Conservation (phyloP, 192 early-diverging fungal species). For the Thamnidium elegans region DNA sequence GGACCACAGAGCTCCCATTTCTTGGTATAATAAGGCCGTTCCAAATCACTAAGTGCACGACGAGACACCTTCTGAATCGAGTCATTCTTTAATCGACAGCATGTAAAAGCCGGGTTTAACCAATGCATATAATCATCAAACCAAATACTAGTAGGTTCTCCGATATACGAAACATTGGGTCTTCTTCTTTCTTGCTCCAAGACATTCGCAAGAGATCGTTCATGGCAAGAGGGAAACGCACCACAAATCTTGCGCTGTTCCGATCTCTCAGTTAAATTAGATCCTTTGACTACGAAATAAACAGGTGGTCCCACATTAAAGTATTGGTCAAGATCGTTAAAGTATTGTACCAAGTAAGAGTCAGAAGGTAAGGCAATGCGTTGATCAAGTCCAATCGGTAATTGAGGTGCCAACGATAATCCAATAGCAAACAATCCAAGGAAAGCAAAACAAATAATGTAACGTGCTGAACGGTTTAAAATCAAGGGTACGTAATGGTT, state of each 20-base stretch:
- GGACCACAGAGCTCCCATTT: slow-evolving; percentile 43
- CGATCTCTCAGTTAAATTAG: slow-evolving; percentile 42
- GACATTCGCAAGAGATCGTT: slow-evolving; percentile 52
- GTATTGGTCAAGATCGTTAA: slow-evolving; percentile 57
- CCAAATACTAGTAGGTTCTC: slow-evolving; percentile 60
- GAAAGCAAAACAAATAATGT: slow-evolving; percentile 45
- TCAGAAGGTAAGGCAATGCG: slow-evolving; percentile 58
- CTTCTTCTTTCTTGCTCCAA: slow-evolving; percentile 66
- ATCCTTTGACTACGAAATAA: slow-evolving; percentile 57
- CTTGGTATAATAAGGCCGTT: slow-evolving; percentile 11
- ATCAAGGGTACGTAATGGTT: slow-evolving; percentile 57
- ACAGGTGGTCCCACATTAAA: slow-evolving; percentile 64
- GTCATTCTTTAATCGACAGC: slow-evolving; percentile 51
- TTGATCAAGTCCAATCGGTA: slow-evolving; percentile 63
- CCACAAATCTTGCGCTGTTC: slow-evolving; percentile 58
- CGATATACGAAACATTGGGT: slow-evolving; percentile 55
- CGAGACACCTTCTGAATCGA: neutral
- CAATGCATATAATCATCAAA: slow-evolving; percentile 65
- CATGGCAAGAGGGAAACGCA: slow-evolving; percentile 52
- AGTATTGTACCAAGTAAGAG: slow-evolving; percentile 63
- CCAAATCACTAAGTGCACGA: neutral
- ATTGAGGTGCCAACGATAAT: slow-evolving; percentile 42
- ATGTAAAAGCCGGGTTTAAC: slow-evolving; percentile 58
- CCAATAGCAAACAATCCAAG: slow-evolving; percentile 48
- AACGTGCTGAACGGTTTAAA: slow-evolving; percentile 41